Conservation (phyloP, 164 flowering plant genomes). For the Aristolochia fimbriata region DNA sequence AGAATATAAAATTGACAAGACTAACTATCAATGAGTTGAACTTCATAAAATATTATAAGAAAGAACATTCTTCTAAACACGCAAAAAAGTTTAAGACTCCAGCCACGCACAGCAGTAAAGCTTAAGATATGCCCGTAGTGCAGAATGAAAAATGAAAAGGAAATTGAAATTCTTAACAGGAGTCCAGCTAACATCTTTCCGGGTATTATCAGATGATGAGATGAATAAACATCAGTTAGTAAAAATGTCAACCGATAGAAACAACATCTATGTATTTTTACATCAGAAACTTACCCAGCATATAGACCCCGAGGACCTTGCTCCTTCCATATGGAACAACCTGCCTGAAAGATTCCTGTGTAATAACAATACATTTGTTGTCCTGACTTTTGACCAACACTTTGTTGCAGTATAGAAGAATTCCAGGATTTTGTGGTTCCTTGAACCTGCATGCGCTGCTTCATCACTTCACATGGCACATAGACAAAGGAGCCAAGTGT, state of each 20-base stretch:
- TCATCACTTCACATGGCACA: slow-evolving; percentile 96
- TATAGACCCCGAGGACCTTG: slow-evolving; percentile 77
- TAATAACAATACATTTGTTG: slow-evolving; percentile 60
- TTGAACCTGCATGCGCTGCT: slow-evolving; percentile 98
- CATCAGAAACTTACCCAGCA: slow-evolving; percentile 54
- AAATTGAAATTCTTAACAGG: no score
- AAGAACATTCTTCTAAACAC: no score
- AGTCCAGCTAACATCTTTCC: no score
- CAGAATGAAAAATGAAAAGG: no score
- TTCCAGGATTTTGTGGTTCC: slow-evolving; percentile 70
- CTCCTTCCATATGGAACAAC: slow-evolving; percentile 69
- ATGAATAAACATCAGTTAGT: background rate
- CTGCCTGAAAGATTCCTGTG: slow-evolving; percentile 82
- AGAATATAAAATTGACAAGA: no score
- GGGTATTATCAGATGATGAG: background rate
- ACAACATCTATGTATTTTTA: background rate
- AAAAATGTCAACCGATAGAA: no score
- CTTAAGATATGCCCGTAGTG: no score
- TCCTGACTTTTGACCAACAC: slow-evolving; percentile 28
- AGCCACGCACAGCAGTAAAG: no score
- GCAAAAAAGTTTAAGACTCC: no score
- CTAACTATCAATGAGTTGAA: no score
- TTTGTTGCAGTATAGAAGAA: slow-evolving; percentile 28
- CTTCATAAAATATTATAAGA: no score
- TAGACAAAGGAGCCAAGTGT: slow-evolving; percentile 88